A percentile compares a stretch with the other conserved stretches of the same genome.
These are phyloP conservation scores for Aspergillus puulaauensis DNA, from an alignment of 2,329 filamentous ascomycete genomes.

Conservation along the genomic window DNA sequence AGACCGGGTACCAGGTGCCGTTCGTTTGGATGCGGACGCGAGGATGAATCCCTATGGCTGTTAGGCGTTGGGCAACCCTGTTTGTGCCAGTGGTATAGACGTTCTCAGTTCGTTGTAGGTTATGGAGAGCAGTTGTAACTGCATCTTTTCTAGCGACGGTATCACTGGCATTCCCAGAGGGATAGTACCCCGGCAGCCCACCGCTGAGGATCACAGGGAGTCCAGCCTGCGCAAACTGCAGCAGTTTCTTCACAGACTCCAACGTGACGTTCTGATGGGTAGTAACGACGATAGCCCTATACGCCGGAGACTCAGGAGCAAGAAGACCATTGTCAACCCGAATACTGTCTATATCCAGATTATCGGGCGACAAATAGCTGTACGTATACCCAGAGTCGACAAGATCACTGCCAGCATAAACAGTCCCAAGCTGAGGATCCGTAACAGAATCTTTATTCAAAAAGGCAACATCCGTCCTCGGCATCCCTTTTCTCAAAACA, in stretches of 20 bases:
- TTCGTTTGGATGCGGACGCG: constrained; percentile 25
- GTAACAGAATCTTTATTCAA: background rate
- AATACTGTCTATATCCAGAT: constrained; percentile 42
- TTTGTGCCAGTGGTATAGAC: constrained; percentile 34
- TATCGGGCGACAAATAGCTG: constrained; percentile 46
- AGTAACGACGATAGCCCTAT: constrained; percentile 44
- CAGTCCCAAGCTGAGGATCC: background rate
- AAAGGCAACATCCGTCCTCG: background rate
- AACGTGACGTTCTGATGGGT: constrained; percentile 39
- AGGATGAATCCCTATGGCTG: constrained; percentile 33
- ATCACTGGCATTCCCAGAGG: background rate
- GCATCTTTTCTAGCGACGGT: too few species aligned
- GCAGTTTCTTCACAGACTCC: constrained; percentile 32
- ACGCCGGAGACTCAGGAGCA: constrained; percentile 41
- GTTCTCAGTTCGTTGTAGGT: constrained; percentile 21
- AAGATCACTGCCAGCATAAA: background rate
- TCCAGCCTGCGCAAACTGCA: constrained; percentile 36
- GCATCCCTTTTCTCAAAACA: background rate
- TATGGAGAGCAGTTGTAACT: background rate
- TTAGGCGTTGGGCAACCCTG: constrained; percentile 31
- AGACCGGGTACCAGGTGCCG: constrained; percentile 36
- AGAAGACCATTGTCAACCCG: constrained; percentile 37
- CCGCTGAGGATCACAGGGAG: constrained; percentile 46
- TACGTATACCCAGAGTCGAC: background rate
- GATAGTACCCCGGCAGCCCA: constrained; percentile 30